Evolutionary conservation across 345 rosid species (phyloP).

Genomic region (Arabidopsis arenosa): DNA sequence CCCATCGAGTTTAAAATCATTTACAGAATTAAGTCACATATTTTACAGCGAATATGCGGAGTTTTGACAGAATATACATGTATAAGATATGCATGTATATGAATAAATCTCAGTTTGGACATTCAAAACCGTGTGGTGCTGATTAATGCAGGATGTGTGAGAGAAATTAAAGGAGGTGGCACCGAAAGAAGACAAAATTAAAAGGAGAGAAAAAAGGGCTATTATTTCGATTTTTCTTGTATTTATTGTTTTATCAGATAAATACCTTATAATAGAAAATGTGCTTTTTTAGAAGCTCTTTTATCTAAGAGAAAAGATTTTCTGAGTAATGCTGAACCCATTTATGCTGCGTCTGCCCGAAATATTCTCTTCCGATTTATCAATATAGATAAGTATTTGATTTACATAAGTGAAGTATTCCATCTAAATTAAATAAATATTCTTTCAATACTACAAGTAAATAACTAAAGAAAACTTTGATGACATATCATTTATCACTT

Average conservation of each 20-base stretch:
- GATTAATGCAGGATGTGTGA: constrained; percentile 43
- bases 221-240: constrained; percentile 16
- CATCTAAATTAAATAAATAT: neutral
- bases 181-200: constrained; percentile 47
- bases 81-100: constrained; percentile 14
- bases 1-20: constrained; percentile 17
- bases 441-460: no score
- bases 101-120: constrained; percentile 16
- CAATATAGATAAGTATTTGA: neutral
- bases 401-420: neutral
- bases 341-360: constrained; percentile 6
- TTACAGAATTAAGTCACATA: neutral
- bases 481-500: no score
- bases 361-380: constrained; percentile 3
- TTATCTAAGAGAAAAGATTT: neutral
- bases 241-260: constrained; percentile 25
- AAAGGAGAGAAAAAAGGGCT: constrained; percentile 20
- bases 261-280: constrained; percentile 2
- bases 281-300: neutral
- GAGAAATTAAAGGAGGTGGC: constrained; percentile 38
- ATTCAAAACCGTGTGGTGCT: constrained; percentile 46
- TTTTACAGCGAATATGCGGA: constrained; percentile 2
- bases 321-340: constrained; percentile 7
- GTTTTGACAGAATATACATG: neutral
- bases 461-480: no score